Conservation (phyloP, 345 rosid genomes). For the Noccaea caerulescens region DNA sequence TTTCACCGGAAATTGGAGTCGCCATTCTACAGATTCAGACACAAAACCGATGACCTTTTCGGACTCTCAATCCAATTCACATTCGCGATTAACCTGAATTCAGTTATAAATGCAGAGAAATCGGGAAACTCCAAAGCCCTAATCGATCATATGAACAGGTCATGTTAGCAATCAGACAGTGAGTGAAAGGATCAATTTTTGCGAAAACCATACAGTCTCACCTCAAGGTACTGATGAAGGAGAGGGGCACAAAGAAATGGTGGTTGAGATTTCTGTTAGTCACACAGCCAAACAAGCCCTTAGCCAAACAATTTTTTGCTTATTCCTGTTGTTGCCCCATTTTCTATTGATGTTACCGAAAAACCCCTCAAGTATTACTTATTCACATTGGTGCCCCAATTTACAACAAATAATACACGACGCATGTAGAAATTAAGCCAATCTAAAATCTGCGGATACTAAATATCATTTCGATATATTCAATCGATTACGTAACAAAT, state of each 20-base stretch:
- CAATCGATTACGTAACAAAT: no score
- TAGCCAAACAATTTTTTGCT: no score
- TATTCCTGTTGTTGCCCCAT: neutral
- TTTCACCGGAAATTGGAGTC: slow-evolving; percentile 9
- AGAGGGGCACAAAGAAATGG: neutral
- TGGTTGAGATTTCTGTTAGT: neutral
- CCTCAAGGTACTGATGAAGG: neutral
- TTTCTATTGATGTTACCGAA: neutral
- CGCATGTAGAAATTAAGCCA: no score
- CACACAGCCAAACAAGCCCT: neutral
- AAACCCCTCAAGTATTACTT: neutral
- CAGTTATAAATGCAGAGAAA: neutral
- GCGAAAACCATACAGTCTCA: neutral
- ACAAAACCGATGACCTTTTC: neutral
- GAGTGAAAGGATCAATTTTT: slow-evolving; percentile 10
- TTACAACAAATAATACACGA: neutral
- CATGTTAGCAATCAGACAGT: neutral
- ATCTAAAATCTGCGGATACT: no score
- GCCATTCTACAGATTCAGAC: slow-evolving; percentile 22
- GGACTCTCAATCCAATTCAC: neutral
- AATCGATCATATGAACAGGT: neutral
- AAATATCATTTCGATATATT: no score
- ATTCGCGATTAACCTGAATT: neutral
- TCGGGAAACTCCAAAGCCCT: neutral
- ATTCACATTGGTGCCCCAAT: neutral